These are phyloP conservation scores for Tricholoma sp. DNA, from an alignment of 768 basidiomycete species.

Conservation along the genomic window DNA sequence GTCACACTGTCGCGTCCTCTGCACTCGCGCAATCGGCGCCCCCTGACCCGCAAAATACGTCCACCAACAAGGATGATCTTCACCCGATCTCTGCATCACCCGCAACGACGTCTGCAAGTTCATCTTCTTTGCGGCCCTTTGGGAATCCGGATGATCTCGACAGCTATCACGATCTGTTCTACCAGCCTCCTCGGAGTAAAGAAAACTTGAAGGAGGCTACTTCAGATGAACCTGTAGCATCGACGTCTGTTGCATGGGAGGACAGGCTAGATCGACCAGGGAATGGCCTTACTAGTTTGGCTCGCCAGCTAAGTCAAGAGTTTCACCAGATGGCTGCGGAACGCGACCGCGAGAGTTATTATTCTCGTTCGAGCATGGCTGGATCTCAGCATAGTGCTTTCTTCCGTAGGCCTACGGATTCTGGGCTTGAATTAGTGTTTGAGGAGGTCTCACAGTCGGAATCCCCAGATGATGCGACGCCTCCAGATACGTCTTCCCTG, in stretches of 20 bases:
- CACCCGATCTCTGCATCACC: conserved; percentile 3
- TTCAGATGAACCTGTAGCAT: conserved; percentile 4
- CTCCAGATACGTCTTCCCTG: conserved; percentile 21
- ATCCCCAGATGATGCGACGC: conserved; percentile 14
- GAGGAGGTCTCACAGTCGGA: conserved; percentile 26
- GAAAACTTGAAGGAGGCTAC: conserved; percentile 9
- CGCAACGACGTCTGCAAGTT: conserved; percentile 20
- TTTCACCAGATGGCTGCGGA: conserved; percentile 37
- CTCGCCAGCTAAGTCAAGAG: conserved; percentile 47
- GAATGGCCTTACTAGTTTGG: conserved; percentile 44
- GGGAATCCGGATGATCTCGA: conserved; percentile 63
- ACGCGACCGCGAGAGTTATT: conserved; percentile 24
- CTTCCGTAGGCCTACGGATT: conserved; percentile 25
- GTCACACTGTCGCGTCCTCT: conserved; percentile 21
- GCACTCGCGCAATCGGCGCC: conserved; percentile 9
- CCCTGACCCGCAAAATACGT: conserved; percentile 3
- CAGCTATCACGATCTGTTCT: conserved; percentile 73
- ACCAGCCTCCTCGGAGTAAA: conserved; percentile 35
- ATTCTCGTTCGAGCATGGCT: conserved; percentile 21
- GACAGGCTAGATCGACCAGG: conserved; percentile 28
- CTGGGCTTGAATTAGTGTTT: conserved; percentile 33
- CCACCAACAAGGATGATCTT: conserved; percentile 4
- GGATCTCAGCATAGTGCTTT: conserved; percentile 8
- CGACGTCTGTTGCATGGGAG: conserved; percentile 18
- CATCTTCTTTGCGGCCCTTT: conserved; percentile 48